Evolutionary conservation across 2,329 filamentous ascomycete species (phyloP).

Genomic region (Aspergillus persii): DNA sequence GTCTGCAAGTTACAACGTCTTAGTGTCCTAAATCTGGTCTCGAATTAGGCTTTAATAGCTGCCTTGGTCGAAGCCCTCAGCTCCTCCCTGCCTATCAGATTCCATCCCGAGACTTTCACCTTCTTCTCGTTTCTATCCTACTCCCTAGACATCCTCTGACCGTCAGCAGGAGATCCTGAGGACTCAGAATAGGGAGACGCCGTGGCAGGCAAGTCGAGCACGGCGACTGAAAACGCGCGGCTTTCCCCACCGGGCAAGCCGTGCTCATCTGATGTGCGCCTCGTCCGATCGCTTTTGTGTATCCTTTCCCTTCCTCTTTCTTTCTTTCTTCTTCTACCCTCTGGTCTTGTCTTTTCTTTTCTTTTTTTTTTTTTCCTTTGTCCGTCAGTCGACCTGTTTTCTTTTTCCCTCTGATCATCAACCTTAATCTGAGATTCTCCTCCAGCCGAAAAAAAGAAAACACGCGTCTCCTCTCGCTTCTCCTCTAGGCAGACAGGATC

Average conservation of each 20-base stretch:
- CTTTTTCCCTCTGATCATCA: constrained; percentile 6
- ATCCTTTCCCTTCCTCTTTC: too few relatives aligned
- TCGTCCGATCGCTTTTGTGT: not conserved
- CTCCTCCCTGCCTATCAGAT: not conserved
- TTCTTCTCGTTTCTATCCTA: not conserved
- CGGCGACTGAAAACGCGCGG: not conserved
- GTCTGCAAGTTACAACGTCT: too few relatives aligned
- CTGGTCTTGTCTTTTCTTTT: not conserved
- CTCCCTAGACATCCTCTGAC: not conserved
- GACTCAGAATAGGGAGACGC: too few relatives aligned
- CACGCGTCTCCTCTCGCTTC: too few relatives aligned
- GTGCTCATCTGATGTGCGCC: not conserved
- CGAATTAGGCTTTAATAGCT: not conserved
- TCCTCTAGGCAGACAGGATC: too few relatives aligned
- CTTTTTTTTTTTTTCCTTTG: not conserved
- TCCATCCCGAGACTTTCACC: not conserved
- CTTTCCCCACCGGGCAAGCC: constrained; percentile 14
- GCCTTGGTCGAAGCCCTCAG: not conserved
- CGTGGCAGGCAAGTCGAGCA: too few relatives aligned
- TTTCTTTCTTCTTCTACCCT: not conserved
- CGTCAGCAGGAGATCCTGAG: not conserved
- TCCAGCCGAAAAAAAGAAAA: not conserved
- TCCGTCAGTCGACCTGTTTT: not conserved
- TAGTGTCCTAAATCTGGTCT: not conserved
- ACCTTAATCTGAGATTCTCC: constrained; percentile 10